A percentile compares a stretch with the other conserved stretches of the same genome.
phyloP scores from a whole-genome alignment of 208 protist genomes.

The Trypanosomatidae sp. region DNA sequence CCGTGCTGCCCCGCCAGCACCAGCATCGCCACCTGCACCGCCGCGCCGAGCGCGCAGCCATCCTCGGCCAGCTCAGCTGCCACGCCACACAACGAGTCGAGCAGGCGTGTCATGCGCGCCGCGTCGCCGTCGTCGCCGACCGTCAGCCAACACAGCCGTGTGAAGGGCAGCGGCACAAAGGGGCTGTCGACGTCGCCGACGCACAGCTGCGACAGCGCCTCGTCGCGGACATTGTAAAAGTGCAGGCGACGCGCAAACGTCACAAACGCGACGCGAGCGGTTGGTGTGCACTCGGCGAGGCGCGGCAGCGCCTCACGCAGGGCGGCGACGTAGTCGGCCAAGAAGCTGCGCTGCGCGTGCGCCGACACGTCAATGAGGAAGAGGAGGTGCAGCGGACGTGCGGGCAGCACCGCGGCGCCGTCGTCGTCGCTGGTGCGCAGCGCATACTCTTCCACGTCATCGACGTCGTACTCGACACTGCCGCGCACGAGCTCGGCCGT shows the following conservation, averaged over 20 bases:
- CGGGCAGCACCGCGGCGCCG: slow-evolving; percentile 13
- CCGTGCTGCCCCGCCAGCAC: slow-evolving; percentile 69
- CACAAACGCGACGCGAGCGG: slow-evolving; percentile 77
- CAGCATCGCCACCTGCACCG: slow-evolving; percentile 60
- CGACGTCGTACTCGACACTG: slow-evolving; percentile 85
- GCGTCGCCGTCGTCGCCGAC: slow-evolving; percentile 46
- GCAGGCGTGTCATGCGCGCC: slow-evolving; percentile 39
- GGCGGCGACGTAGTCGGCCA: slow-evolving; percentile 61
- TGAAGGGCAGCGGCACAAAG: slow-evolving; percentile 88
- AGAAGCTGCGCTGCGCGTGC: slow-evolving; percentile 33
- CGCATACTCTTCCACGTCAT: slow-evolving; percentile 56
- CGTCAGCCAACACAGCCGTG: slow-evolving; percentile 77
- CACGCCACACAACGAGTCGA: slow-evolving; percentile 26
- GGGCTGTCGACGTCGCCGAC: slow-evolving; percentile 78
- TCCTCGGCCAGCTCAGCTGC: slow-evolving; percentile 33
- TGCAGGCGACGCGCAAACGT: slow-evolving; percentile 79
- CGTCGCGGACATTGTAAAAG: slow-evolving; percentile 81
- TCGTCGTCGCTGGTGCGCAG: slow-evolving; percentile 44
- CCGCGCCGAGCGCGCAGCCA: slow-evolving; percentile 61
- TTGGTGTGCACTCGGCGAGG: slow-evolving; percentile 57
- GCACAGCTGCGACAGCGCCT: slow-evolving; percentile 57
- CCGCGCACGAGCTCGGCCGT: slow-evolving; percentile 55
- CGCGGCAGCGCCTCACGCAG: slow-evolving; percentile 37
- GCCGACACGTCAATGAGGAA: slow-evolving; percentile 77
- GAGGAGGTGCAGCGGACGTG: slow-evolving; percentile 67